Conservation (phyloP, 108 stramenopile species). For the Epithemia pelagica region DNA sequence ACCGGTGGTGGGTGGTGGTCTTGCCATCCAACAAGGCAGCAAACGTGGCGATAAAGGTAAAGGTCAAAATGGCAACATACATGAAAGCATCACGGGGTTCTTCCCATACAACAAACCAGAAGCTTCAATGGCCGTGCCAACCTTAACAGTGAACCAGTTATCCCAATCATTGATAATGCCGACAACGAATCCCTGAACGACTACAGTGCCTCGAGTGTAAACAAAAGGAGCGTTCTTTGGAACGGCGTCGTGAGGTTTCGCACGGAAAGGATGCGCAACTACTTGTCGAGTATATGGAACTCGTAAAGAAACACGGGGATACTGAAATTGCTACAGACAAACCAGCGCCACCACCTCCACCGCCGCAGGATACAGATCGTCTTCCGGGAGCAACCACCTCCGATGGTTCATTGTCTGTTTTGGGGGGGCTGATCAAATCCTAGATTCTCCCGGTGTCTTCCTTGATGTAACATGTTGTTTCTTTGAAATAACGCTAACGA, state of each 20-base stretch:
- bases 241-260: background rate
- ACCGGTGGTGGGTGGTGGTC: too few relatives aligned
- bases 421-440: too few relatives aligned
- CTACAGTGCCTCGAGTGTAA: background rate
- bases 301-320: background rate
- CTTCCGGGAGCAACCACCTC: conserved; percentile 80
- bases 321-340: background rate
- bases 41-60: conserved; percentile 67
- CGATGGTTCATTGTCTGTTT: conserved; percentile 76
- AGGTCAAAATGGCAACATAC: conserved; percentile 80
- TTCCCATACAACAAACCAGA: conserved; percentile 56
- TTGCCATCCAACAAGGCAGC: too few relatives aligned
- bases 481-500: too few relatives aligned
- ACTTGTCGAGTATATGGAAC: background rate
- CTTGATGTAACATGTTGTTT: too few relatives aligned
- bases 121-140: too few relatives aligned
- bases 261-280: conserved; percentile 2
- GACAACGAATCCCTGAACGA: conserved; percentile 10
- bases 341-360: conserved; percentile 65
- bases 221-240: background rate
- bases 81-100: conserved; percentile 70
- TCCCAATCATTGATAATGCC: conserved; percentile 1
- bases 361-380: conserved; percentile 86
- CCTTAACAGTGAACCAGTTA: too few relatives aligned
- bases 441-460: too few relatives aligned